A percentile compares a stretch with the other conserved stretches of the same genome.
Evolutionary conservation across 805 yeast species (phyloP).

Genomic region (Martiniozyma abietophila): DNA sequence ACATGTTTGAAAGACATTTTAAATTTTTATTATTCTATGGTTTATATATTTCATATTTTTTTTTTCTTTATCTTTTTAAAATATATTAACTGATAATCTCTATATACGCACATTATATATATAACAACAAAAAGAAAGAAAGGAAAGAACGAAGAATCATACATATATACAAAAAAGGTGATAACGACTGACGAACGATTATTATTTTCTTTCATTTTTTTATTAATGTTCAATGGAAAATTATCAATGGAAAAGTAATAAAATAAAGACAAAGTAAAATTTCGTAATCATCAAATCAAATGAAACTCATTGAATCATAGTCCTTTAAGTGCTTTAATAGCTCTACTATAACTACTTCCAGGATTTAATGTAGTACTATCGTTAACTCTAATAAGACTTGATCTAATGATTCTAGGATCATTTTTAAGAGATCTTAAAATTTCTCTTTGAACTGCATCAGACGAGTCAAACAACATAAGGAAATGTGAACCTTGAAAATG

Average conservation of each 20-base stretch:
- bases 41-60: neutral
- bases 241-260: too few relatives aligned
- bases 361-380: slow-evolving; percentile 43
- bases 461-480: slow-evolving; percentile 76
- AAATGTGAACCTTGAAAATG: slow-evolving; percentile 90
- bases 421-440: slow-evolving; percentile 67
- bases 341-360: slow-evolving; percentile 48
- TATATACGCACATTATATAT: neutral
- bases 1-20: too few relatives aligned
- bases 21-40: too few relatives aligned
- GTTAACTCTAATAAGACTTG: slow-evolving; percentile 59
- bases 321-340: slow-evolving; percentile 17
- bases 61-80: neutral
- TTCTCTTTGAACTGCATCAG: slow-evolving; percentile 80
- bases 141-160: too few relatives aligned
- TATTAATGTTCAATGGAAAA: too few relatives aligned
- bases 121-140: too few relatives aligned
- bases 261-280: too few relatives aligned
- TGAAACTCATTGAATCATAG: slow-evolving; percentile 1
- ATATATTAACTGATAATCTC: neutral
- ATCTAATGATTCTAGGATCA: slow-evolving; percentile 87
- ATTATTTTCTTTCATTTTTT: too few relatives aligned
- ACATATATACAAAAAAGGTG: neutral
- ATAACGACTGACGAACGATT: neutral
- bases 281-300: too few relatives aligned